phyloP scores from a whole-genome alignment of 2,329 filamentous ascomycete species.

The Cercospora beticola region DNA sequence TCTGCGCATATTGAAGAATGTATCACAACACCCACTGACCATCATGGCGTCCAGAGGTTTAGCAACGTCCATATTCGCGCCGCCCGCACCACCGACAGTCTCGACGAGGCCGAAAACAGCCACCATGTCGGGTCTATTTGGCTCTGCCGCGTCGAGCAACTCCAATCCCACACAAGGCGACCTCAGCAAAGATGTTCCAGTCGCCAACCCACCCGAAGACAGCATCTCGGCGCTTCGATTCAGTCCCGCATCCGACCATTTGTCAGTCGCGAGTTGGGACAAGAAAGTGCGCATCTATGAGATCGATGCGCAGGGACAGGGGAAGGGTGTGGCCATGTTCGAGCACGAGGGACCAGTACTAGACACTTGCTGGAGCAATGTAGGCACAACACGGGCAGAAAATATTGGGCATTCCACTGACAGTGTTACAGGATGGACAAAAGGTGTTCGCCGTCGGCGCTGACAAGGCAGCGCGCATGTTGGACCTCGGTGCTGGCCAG shows the following conservation, averaged over 20 bases:
- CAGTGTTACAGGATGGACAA: constrained; percentile 72
- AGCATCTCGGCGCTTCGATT: constrained; percentile 86
- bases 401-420: not conserved
- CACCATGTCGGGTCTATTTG: constrained; percentile 46
- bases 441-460: constrained; percentile 85
- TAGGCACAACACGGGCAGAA: constrained; percentile 46
- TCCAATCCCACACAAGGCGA: constrained; percentile 79
- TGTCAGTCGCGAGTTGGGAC: constrained; percentile 94
- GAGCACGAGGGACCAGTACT: constrained; percentile 84
- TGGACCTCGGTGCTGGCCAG: constrained; percentile 68
- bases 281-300: constrained; percentile 98
- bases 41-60: not conserved
- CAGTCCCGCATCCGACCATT: constrained; percentile 72
- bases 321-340: constrained; percentile 80
- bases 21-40: too few relatives aligned
- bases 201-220: constrained; percentile 79
- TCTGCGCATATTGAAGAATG: too few relatives aligned
- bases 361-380: constrained; percentile 83
- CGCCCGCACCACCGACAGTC: not conserved
- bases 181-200: constrained; percentile 80
- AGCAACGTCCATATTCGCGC: not conserved
- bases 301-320: constrained; percentile 73
- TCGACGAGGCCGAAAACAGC: not conserved
- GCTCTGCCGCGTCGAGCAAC: constrained; percentile 53
- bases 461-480: constrained; percentile 85